Evolutionary conservation across 2,329 filamentous ascomycete species (phyloP), one percentile per base, ranked within the genome.

Genomic region (Passalora sequoiae): DNA sequence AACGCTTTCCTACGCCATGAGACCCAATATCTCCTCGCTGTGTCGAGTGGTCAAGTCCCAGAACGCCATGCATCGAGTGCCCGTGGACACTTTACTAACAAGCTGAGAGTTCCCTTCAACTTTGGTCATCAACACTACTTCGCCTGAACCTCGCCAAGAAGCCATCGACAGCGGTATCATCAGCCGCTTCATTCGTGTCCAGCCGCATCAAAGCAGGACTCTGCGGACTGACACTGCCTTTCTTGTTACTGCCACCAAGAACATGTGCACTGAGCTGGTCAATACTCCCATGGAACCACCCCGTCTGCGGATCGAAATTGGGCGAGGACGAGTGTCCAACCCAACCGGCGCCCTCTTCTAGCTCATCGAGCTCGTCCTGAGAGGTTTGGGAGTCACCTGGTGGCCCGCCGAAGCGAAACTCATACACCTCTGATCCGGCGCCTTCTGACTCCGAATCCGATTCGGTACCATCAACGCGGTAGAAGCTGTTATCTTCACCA

Each of bases 251-350:
- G 12, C 36, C 35, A n/a, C 40, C 44, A 15, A 38, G 36, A 12
- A 47, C 43, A 22, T 58, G 43, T 28, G 47, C 44, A 22, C 38
- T 49, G 16, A 61, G 49, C 20, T 60, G 46, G 44, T 62, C 59
- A 36, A 62, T 60, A 37, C 53, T 58, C 28, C 60, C 60, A 31
- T 52, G 47, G 38, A 60, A 62, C 60, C 60, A 62, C 7, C 60
- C 60, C 17, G 55, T 60, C 30, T 50, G 46, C 10, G 55, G 51
- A 40, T 61, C 55, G 35, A 61, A 58, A 7, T 56, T 42, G 16
- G 55, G 55, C 20, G 48, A 50, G 22, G 47, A 38, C 6, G 42
- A 40, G 24, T 43, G 44, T 4, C 43, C 46, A 1, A 46, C 43
- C 43, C 50, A 53, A 8, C 33, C 43, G 25, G 38, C 37, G 4